Evolutionary conservation across 1,139 yeast genomes (phyloP).

Genomic region (Sugiyamaella grinbergsii): DNA sequence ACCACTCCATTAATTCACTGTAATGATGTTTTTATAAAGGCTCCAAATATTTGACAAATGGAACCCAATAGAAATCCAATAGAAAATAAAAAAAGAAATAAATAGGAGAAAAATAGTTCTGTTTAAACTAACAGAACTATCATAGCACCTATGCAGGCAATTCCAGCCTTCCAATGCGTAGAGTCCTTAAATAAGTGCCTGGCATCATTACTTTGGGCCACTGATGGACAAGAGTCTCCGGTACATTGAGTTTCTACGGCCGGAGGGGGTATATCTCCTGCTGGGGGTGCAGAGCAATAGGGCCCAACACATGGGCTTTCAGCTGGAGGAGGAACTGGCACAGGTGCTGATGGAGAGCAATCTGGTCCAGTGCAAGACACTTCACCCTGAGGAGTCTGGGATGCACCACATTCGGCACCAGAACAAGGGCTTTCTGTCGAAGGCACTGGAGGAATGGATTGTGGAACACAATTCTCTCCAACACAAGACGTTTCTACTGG

Average conservation of each 20-base stretch:
- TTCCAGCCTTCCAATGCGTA: slow-evolving; percentile 1
- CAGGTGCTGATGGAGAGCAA: slow-evolving; percentile 1
- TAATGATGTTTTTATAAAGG: not conserved
- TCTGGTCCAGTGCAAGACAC: slow-evolving; percentile 5
- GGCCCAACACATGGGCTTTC: slow-evolving; percentile 2
- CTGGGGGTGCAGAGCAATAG: not conserved
- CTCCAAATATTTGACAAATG: not conserved
- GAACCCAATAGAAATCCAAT: not conserved
- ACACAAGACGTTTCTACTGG: slow-evolving; percentile 13
- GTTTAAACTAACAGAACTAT: slow-evolving; percentile 8
- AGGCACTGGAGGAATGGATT: not conserved
- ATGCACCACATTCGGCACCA: not conserved
- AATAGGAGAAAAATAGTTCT: not conserved
- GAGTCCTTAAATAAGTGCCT: slow-evolving; percentile 1
- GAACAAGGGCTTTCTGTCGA: slow-evolving; percentile 5
- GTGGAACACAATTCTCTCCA: slow-evolving; percentile 7
- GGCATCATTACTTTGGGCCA: slow-evolving; percentile 13
- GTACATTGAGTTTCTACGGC: slow-evolving; percentile 9
- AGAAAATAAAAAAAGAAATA: slow-evolving; percentile 9
- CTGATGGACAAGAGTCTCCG: slow-evolving; percentile 5
- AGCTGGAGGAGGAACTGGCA: slow-evolving; percentile 4
- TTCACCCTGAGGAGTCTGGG: not conserved
- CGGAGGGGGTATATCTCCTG: not conserved
- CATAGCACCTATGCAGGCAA: slow-evolving; percentile 3
- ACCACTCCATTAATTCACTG: slow-evolving; percentile 9